Evolutionary conservation across 495 filamentous ascomycete species (phyloP).

Genomic region (Podospora comata): DNA sequence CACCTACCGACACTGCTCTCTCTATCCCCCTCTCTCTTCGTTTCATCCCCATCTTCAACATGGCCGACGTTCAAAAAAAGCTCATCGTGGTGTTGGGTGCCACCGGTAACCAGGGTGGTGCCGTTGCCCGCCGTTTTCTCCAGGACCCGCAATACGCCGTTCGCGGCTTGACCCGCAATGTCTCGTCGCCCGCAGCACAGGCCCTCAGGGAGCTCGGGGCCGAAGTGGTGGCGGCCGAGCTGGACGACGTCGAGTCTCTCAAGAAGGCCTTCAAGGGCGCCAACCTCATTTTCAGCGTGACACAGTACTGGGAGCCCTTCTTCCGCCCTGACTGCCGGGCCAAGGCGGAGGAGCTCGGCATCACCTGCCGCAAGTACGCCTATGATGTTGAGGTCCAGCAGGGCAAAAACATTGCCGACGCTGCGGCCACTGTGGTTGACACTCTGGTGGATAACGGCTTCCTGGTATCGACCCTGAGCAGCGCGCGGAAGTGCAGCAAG

Average conservation of each 20-base stretch:
- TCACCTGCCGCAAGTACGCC: conserved; percentile 40
- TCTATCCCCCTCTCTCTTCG: background rate
- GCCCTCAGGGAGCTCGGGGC: conserved; percentile 39
- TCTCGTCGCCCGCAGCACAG: conserved; percentile 36
- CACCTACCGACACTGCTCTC: background rate
- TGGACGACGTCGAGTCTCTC: conserved; percentile 41
- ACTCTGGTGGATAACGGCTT: conserved; percentile 47
- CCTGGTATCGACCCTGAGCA: conserved; percentile 43
- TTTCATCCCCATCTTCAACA: background rate
- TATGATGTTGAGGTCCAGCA: conserved; percentile 50
- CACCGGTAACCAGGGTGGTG: conserved; percentile 47
- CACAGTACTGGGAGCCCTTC: conserved; percentile 51
- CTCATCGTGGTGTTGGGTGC: conserved; percentile 41
- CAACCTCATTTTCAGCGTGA: conserved; percentile 50
- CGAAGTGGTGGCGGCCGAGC: conserved; percentile 44
- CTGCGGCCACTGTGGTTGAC: conserved; percentile 44
- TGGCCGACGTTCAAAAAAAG: conserved; percentile 24
- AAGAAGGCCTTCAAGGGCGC: conserved; percentile 43
- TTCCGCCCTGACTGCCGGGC: conserved; percentile 33
- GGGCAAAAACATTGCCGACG: conserved; percentile 53
- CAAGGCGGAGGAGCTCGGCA: conserved; percentile 24
- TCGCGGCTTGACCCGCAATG: conserved; percentile 49
- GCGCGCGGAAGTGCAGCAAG: conserved; percentile 35
- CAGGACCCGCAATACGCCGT: conserved; percentile 34
- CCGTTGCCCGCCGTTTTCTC: conserved; percentile 41